Evolutionary conservation across 2,329 filamentous ascomycete genomes (phyloP), one percentile per base, ranked within the genome.

Genomic region (Penicillium rolfsii): DNA sequence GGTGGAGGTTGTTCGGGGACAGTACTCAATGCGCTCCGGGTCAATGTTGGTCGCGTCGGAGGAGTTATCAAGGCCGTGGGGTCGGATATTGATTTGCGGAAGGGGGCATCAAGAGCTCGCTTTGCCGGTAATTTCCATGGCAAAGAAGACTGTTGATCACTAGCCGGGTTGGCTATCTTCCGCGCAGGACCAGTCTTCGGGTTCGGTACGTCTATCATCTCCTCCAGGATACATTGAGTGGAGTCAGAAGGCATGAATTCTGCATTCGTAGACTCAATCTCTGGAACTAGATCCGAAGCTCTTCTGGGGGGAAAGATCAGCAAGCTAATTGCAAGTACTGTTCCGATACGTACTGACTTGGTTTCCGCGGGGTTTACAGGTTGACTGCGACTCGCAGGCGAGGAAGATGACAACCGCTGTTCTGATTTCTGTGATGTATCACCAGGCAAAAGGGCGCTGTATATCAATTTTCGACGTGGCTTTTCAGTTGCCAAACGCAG

Each of bases 391-490:
- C 46, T 57, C n/a, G 53, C 30, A 22, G 58, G 38, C 5, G 58
- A 57, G 26, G 62, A 54, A 16, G 43, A 55, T 19, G 65, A 52
- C 16, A 56, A 46, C 45, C 48, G 59, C 19, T 48, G 26, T 9
- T 61, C 52, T 41, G 63, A 52, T 16, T 59, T 65, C 28, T 67
- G 62, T 33, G 64, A 58, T 48, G 58, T 22, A 28, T 65, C 60
- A 8, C 59, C 40, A 9, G 75, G 74, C 24, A 79, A 61, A 35
- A 79, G 63, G 24, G 75, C 76, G 55, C 70, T 71, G 61, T 79
- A 81, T 73, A 81, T 77, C 33, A 81, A 59, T 59, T 80, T 81
- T n/a, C 68, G 76, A 14, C 79, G 75, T 7, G 77, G 77, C 53
- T 76, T 78, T 36, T 70, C 68, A 16, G 62, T 67, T 0, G 70